Base-by-base conservation (phyloP, 78 protist species). In the Bigelowiella natans region DNA sequence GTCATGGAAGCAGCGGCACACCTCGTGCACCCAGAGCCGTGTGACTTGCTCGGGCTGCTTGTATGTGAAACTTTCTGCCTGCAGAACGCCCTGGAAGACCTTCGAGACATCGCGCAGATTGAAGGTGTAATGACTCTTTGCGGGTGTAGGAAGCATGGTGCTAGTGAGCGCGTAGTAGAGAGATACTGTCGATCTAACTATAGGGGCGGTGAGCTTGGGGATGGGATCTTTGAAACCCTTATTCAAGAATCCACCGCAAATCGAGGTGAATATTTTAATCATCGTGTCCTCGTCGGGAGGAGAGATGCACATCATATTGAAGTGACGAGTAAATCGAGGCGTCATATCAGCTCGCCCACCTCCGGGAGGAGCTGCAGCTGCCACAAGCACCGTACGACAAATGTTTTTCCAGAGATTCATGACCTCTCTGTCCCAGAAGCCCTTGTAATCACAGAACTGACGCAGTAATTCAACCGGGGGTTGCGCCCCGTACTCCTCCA, bases 401-500 rank as follows among this genome's bases (percentile, higher is more conserved):
- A 95, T 40, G 40, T 90, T 0, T 63, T 92, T 95, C 93, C 91
- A 94, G 86, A 94, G 88, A 7, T 18, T 18, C 39, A 91, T 86
- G 88, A 93, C 93, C 89, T 93, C 85, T 37, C 93, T 89, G 92
- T 96, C 97, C 82, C 94, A 96, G 91, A 94, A 93, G 1, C 96
- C 95, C 11, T 91, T 92, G 34, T 93, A 93, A 89, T 92, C 93
- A 37, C 92, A 90, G 1, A 83, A 63, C 92, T 95, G 97, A 1
- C 97, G 90, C 39, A 95, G 31, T n/a, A 95, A 88, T 92, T 95
- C 97, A 82, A 95, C 90, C n/a, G 97, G 97, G 11, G 97, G 97
- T 82, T 93, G 95, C 38, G 97, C 97, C 28, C 96, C 96, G 85
- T 92, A 94, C 84, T 2, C 3, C 82, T 86, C 93, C 2, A 87